Evolutionary conservation across 1,284 basidiomycete genomes (phyloP), one percentile per base, ranked within the genome.

Genomic region (Fistulinella cinereoalba): DNA sequence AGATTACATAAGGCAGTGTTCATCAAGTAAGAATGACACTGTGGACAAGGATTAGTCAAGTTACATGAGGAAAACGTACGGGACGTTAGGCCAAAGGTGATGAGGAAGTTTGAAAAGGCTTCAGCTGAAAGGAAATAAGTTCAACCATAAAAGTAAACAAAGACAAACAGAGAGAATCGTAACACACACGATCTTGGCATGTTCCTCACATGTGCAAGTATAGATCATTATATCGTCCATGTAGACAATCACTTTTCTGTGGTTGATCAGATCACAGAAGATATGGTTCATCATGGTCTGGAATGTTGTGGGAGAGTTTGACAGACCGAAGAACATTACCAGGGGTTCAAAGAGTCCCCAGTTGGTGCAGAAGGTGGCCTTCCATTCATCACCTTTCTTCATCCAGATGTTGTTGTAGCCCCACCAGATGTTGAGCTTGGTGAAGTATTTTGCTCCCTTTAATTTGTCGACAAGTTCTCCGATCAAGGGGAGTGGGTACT

Each of bases 391-490:
- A 2, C 31, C 36, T 2, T 42, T 31, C 5, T 16, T 15, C 13
- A 47, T 42, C 0, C 31, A 1, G 0, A 49, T 9, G 13, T 49
- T 49, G 2, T 49, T 47, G 6, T 49, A 49, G 0, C 47, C 22
- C 43, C 47, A 49, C 3, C 2, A 1, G 0, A 48, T 16, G 1
- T 48, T 21, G 0, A 47, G n/a, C 1, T 47, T 50, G 0, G 29
- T 49, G 3, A 29, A 47, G 15, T 38, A 42, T 0, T 42, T 33
- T 0, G 34, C 36, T 0, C 0, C 1, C 15, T 38, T 41, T 0
- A 49, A 6, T 3, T 49, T 46, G 8, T 49, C 21, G 0, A 49
- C 15, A 0, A 49, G 3, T 6, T 49, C 15, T 0, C 3, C 3
- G 0, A 49, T 49, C 0, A 49, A n/a, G n/a, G n/a, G n/a, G n/a